Conservation (phyloP, 2,329 filamentous ascomycete species). For the Chaetomiaceae sp. region DNA sequence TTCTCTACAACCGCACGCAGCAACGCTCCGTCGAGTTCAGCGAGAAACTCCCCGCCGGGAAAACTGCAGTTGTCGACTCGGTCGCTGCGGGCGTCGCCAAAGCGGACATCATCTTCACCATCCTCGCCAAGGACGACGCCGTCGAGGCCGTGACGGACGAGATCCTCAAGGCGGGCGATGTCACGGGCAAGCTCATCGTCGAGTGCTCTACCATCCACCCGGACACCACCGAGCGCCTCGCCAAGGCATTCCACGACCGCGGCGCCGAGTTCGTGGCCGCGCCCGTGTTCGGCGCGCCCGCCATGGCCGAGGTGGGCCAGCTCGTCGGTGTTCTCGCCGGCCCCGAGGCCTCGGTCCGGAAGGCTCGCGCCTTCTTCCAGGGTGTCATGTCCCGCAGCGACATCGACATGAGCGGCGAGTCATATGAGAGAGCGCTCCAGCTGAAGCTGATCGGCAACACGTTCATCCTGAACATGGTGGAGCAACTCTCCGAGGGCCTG, state of each 20-base stretch:
- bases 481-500: slow-evolving; percentile 71
- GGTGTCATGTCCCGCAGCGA: slow-evolving; percentile 64
- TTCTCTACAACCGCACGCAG: slow-evolving; percentile 74
- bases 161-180: slow-evolving; percentile 45
- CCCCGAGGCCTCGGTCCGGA: slow-evolving; percentile 51
- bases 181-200: slow-evolving; percentile 70
- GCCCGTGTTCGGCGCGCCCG: slow-evolving; percentile 64
- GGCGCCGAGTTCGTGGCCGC: slow-evolving; percentile 70
- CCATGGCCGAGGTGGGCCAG: slow-evolving; percentile 63
- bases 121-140: slow-evolving; percentile 70
- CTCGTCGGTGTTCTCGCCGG: slow-evolving; percentile 71
- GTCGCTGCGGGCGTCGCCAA: slow-evolving; percentile 60
- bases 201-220: slow-evolving; percentile 88
- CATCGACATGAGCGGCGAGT: slow-evolving; percentile 65
- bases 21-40: slow-evolving; percentile 60
- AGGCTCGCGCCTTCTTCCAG: slow-evolving; percentile 62
- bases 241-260: slow-evolving; percentile 47
- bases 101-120: slow-evolving; percentile 76
- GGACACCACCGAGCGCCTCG: slow-evolving; percentile 64
- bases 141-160: slow-evolving; percentile 56
- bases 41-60: slow-evolving; percentile 51
- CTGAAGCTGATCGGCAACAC: slow-evolving; percentile 84
- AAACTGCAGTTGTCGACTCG: slow-evolving; percentile 56
- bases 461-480: slow-evolving; percentile 77
- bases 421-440: slow-evolving; percentile 60